Evolutionary conservation across 441 rosid genomes (phyloP).

Genomic region (Croton setiger): DNA sequence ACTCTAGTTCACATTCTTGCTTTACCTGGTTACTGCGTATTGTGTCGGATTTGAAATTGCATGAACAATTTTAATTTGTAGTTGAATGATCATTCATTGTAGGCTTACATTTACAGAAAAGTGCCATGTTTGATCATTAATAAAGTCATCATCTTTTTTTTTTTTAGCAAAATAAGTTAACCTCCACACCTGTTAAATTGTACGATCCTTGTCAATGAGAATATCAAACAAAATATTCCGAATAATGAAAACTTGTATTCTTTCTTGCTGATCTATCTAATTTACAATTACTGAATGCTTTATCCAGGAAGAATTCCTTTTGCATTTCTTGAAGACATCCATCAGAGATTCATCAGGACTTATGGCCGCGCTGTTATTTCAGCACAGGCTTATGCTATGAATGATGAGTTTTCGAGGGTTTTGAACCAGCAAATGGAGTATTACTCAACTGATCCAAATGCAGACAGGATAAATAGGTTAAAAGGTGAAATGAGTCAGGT

Average conservation of each 20-base stretch:
- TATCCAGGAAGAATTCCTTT: conserved; percentile 72
- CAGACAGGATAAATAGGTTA: conserved; percentile 65
- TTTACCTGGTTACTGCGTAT: too few species aligned
- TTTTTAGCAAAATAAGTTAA: background rate
- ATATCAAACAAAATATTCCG: background rate
- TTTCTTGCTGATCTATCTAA: background rate
- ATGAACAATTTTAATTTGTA: too few species aligned
- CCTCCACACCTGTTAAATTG: background rate
- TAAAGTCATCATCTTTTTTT: background rate
- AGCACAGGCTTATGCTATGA: conserved; percentile 76
- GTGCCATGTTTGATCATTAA: background rate
- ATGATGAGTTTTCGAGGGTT: conserved; percentile 85
- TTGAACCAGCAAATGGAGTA: conserved; percentile 74
- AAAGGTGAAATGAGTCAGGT: conserved; percentile 89
- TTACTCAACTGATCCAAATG: conserved; percentile 66
- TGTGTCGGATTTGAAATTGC: too few species aligned
- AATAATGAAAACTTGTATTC: background rate
- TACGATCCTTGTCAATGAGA: background rate
- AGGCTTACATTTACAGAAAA: too few species aligned
- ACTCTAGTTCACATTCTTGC: too few species aligned
- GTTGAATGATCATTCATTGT: too few species aligned
- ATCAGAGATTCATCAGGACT: conserved; percentile 70
- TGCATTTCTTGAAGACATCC: conserved; percentile 80
- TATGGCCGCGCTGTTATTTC: conserved; percentile 66
- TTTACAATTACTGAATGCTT: conserved; percentile 13